Percentiles rank a stretch among this genome's conserved stretches.
Conservation (phyloP, 1,284 basidiomycete genomes). For the Rhizopogon parksii region DNA sequence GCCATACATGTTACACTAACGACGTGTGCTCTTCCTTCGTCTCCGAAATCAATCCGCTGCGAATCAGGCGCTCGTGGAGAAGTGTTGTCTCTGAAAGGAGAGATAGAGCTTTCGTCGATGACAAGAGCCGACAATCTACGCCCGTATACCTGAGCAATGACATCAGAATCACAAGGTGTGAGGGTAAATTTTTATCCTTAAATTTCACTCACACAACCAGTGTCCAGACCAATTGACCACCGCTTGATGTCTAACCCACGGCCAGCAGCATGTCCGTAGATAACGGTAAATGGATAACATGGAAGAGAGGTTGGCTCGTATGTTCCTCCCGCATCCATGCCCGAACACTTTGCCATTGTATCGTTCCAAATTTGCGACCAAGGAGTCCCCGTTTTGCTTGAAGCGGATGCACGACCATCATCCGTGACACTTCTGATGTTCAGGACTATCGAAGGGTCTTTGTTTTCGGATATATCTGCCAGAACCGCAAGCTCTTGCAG, state of each 20-base stretch:
- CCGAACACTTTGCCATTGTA: constrained; percentile 59
- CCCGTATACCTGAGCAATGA: constrained; percentile 38
- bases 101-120: constrained; percentile 31
- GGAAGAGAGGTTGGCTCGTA: constrained; percentile 31
- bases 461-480: constrained; percentile 63
- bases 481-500: constrained; percentile 59
- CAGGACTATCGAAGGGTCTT: constrained; percentile 63
- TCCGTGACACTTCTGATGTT: constrained; percentile 69
- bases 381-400: constrained; percentile 55
- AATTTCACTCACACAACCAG: constrained; percentile 61
- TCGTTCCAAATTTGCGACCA: constrained; percentile 74
- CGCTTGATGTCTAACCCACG: constrained; percentile 71
- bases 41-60: constrained; percentile 22
- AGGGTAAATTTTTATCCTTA: not conserved
- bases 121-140: constrained; percentile 51
- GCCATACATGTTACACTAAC: constrained; percentile 27
- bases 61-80: not conserved
- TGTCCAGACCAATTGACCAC: constrained; percentile 76
- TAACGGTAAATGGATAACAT: constrained; percentile 68
- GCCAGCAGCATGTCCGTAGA: constrained; percentile 78
- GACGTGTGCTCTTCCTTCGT: constrained; percentile 29
- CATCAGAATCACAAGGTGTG: not conserved
- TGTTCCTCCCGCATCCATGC: constrained; percentile 32
- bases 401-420: constrained; percentile 45
- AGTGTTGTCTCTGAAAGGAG: not conserved